phyloP scores from a whole-genome alignment of 2,329 filamentous ascomycete genomes.

The Elsinoe arachidis region DNA sequence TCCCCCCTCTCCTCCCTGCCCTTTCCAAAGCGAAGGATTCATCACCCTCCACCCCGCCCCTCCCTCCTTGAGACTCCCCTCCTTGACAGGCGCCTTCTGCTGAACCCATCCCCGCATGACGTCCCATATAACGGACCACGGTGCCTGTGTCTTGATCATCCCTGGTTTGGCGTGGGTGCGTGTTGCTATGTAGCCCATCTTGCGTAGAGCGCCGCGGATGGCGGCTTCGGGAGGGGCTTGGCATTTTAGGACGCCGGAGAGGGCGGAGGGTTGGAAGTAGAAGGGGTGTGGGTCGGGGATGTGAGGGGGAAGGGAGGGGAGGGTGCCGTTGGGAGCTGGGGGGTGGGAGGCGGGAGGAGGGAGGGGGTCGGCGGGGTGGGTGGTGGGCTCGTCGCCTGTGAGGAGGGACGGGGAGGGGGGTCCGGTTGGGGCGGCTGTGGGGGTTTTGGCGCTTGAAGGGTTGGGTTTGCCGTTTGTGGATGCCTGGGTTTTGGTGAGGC shows the following conservation, averaged over 20 bases:
- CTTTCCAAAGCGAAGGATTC: slow-evolving; percentile 27
- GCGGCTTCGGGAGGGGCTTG: slow-evolving; percentile 69
- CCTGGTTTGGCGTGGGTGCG: slow-evolving; percentile 84
- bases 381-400: not conserved
- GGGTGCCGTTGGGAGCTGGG: slow-evolving; percentile 18
- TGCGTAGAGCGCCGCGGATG: slow-evolving; percentile 70
- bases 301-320: slow-evolving; percentile 49
- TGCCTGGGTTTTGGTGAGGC: not conserved
- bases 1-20: slow-evolving; percentile 15
- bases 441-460: not conserved
- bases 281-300: slow-evolving; percentile 69
- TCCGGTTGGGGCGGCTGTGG: not conserved
- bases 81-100: slow-evolving; percentile 70
- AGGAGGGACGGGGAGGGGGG: not conserved
- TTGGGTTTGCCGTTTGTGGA: not conserved
- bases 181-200: slow-evolving; percentile 72
- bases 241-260: slow-evolving; percentile 71
- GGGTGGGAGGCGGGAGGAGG: slow-evolving; percentile 22
- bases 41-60: slow-evolving; percentile 62
- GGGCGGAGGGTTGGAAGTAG: slow-evolving; percentile 67
- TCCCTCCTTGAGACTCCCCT: slow-evolving; percentile 58
- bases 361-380: slow-evolving; percentile 22
- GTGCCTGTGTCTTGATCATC: slow-evolving; percentile 87
- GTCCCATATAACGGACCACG: slow-evolving; percentile 85
- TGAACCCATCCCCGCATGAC: slow-evolving; percentile 86